Evolutionary conservation across 108 stramenopile species (phyloP).

Genomic region (Ochromonas danica): DNA sequence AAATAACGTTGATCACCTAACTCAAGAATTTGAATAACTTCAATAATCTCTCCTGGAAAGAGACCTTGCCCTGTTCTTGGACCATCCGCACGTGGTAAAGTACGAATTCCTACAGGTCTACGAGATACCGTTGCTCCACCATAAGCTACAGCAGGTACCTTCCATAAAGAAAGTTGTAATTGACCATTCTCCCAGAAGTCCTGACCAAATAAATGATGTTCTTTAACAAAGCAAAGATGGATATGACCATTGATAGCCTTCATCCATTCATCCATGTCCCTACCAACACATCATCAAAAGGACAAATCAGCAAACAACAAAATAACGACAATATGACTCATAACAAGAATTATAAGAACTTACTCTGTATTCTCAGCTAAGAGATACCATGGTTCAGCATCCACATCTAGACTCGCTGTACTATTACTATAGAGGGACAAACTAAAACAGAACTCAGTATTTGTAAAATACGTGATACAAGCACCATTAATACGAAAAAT

Average conservation of each 20-base stretch:
- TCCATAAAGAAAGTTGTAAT: not conserved
- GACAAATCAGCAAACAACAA: not conserved
- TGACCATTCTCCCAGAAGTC: slow-evolving; percentile 9
- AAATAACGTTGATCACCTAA: slow-evolving; percentile 33
- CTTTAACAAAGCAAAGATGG: not conserved
- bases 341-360: not conserved
- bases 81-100: slow-evolving; percentile 34
- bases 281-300: not conserved
- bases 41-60: slow-evolving; percentile 46
- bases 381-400: not conserved
- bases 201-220: not conserved
- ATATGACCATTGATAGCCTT: slow-evolving; percentile 1
- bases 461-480: not conserved
- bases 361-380: slow-evolving; percentile 1
- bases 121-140: not conserved
- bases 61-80: slow-evolving; percentile 46
- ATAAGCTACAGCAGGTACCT: too few relatives aligned
- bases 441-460: not conserved
- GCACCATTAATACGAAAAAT: not conserved
- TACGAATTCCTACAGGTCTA: slow-evolving; percentile 42
- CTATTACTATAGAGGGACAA: not conserved
- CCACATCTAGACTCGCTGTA: not conserved
- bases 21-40: slow-evolving; percentile 41
- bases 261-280: slow-evolving; percentile 6
- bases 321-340: not conserved